Evolutionary conservation across 2,329 filamentous ascomycete genomes (phyloP), one percentile per base, ranked within the genome.

Genomic region (Diaporthe batatas): DNA sequence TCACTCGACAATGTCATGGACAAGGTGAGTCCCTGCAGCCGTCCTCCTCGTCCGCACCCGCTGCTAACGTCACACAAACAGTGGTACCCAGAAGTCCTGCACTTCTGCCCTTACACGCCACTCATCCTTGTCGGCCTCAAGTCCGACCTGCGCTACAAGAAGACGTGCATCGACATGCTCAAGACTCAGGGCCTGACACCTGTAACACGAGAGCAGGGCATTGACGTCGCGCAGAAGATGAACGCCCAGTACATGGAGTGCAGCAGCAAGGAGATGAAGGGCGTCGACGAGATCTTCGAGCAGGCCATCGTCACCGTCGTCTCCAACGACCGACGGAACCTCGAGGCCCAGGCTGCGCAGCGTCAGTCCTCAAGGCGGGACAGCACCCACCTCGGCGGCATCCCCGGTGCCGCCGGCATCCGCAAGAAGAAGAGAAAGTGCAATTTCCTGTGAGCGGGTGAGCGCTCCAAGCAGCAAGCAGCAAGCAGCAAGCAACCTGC

Each of bases 51-150:
- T 49, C 64, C 71, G 51, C 8, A 32, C 21, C 32, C 25, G 6
- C 39, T 23, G 18, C 44, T 29, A 53, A 68, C 51, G 74, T 39
- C 54, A 23, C 18, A 39, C 69, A 29, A 44, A 57, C 78, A 98
- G 96, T 99, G 96, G 96, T 99, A 98, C 80, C 96, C 96, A 74
- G 96, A 99, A 87, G 96, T 99, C 79, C 91, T 98, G 71, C 96
- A 99, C 84, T 99, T 99, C 87, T 98, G 96, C 85, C 96, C 96
- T 21, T 98, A 96, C 79, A 98, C 96, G 2, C 96, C 96, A 32
- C 92, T 99, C 76, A 93, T 99, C 81, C 93, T 99, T 71, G 93
- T 98, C 77, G 96, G 96, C 73, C 91, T 99, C 80, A 99, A 99
- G 85, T 98, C 96, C 32, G 96, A 99, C 83, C 91, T 99, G 74